Percentiles rank a stretch among this genome's conserved stretches.
phyloP scores from a whole-genome alignment of 768 basidiomycete genomes.

The Leucogyrophana mollusca region DNA sequence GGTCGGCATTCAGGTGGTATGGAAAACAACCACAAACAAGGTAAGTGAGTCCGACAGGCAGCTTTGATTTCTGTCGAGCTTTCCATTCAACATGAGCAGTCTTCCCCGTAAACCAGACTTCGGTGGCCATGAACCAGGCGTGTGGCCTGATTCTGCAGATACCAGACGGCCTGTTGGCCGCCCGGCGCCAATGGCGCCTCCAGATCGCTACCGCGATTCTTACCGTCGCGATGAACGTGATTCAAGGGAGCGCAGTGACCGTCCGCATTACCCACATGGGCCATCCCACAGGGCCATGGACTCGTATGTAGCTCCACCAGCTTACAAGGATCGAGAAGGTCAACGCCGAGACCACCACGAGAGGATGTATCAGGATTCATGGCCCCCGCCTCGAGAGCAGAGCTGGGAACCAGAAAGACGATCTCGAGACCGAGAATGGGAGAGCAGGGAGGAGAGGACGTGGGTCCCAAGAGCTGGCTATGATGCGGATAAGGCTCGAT shows the following conservation, averaged over 20 bases:
- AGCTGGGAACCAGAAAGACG: constrained; percentile 6
- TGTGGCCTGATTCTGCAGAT: constrained; percentile 19
- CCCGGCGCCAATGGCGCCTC: constrained; percentile 14
- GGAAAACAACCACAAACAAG: neutral
- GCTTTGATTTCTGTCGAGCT: constrained; percentile 4
- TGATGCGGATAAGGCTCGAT: constrained; percentile 10
- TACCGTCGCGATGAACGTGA: constrained; percentile 24
- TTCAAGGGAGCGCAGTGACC: constrained; percentile 15
- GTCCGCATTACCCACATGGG: constrained; percentile 8
- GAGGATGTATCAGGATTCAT: neutral
- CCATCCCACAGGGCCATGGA: constrained; percentile 11
- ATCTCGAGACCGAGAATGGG: neutral
- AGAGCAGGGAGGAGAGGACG: neutral
- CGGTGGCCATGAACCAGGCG: constrained; percentile 13
- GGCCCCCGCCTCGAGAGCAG: neutral
- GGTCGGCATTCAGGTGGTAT: neutral
- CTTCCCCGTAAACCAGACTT: constrained; percentile 32
- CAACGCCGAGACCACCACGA: constrained; percentile 14
- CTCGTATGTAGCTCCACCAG: constrained; percentile 14
- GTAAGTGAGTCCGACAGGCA: neutral
- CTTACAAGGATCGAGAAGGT: constrained; percentile 16
- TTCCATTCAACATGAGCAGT: constrained; percentile 19
- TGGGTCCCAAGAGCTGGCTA: constrained; percentile 18
- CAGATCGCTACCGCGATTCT: constrained; percentile 20
- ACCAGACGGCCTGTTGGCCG: constrained; percentile 18